Evolutionary conservation across 2,329 filamentous ascomycete species (phyloP).

Genomic region (Paramyrothecium sp.): DNA sequence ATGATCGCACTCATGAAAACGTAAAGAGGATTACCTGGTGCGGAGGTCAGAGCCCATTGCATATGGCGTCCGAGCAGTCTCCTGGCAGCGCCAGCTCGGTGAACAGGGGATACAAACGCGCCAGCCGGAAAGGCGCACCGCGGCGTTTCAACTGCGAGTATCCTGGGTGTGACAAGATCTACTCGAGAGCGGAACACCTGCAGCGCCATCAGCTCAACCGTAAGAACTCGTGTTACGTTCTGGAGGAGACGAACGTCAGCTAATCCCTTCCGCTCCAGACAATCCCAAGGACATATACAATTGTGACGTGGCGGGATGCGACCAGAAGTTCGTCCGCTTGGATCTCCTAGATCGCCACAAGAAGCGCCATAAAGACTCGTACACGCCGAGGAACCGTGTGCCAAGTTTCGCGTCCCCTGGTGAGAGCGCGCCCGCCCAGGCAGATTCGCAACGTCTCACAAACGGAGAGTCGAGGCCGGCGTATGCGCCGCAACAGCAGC

Average conservation of each 20-base stretch:
- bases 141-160: slow-evolving; percentile 62
- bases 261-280: slow-evolving; percentile 46
- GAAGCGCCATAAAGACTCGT: slow-evolving; percentile 60
- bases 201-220: slow-evolving; percentile 82
- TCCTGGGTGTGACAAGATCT: slow-evolving; percentile 74
- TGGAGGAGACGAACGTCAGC: background rate
- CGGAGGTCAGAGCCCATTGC: background rate
- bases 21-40: background rate
- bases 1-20: too few relatives aligned
- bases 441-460: background rate
- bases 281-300: slow-evolving; percentile 76
- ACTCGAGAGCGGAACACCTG: slow-evolving; percentile 77
- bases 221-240: slow-evolving; percentile 40
- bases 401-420: slow-evolving; percentile 42
- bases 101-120: slow-evolving; percentile 42
- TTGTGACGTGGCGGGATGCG: slow-evolving; percentile 74
- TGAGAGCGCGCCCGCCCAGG: slow-evolving; percentile 9
- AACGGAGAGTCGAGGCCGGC: background rate
- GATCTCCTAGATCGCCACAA: slow-evolving; percentile 71
- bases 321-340: slow-evolving; percentile 74
- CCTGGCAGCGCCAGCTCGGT: slow-evolving; percentile 1
- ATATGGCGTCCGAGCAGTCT: slow-evolving; percentile 18
- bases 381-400: slow-evolving; percentile 48
- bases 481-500: background rate
- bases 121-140: slow-evolving; percentile 49